Conservation (phyloP, 176 grass and related monocot genomes). For the Lolium rigidum region DNA sequence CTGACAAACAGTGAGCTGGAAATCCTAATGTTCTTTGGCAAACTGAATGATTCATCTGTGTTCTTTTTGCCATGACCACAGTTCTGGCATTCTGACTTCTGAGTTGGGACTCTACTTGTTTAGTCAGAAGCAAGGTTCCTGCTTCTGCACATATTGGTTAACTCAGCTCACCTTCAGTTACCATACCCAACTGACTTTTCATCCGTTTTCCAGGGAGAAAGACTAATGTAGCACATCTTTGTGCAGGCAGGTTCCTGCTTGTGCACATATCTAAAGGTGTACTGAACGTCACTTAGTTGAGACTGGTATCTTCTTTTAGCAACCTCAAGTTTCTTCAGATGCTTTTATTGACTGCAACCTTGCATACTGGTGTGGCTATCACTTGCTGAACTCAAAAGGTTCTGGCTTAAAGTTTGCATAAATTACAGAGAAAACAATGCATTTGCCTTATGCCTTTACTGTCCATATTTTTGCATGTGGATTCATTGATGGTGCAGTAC, state of each 20-base stretch:
- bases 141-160: too few relatives aligned
- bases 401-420: neutral
- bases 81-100: neutral
- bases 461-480: neutral
- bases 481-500: too few relatives aligned
- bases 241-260: constrained; percentile 33
- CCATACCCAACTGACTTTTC: neutral
- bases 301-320: constrained; percentile 47
- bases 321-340: constrained; percentile 46
- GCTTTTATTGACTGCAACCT: constrained; percentile 19
- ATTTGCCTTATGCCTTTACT: neutral
- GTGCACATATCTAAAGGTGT: constrained; percentile 35
- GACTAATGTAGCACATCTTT: constrained; percentile 22
- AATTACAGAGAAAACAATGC: neutral
- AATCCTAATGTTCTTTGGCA: neutral
- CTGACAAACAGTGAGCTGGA: neutral
- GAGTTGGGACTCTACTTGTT: constrained; percentile 7
- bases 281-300: constrained; percentile 17
- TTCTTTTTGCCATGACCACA: neutral
- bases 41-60: neutral
- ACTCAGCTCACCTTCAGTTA: constrained; percentile 21
- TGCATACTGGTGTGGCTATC: constrained; percentile 17
- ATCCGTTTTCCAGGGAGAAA: constrained; percentile 16
- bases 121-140: neutral
- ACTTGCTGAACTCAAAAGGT: neutral